A percentile compares a stretch with the other conserved stretches of the same genome.
Evolutionary conservation across 257 asterid genomes (phyloP).

Genomic region (Solanum etuberosum): DNA sequence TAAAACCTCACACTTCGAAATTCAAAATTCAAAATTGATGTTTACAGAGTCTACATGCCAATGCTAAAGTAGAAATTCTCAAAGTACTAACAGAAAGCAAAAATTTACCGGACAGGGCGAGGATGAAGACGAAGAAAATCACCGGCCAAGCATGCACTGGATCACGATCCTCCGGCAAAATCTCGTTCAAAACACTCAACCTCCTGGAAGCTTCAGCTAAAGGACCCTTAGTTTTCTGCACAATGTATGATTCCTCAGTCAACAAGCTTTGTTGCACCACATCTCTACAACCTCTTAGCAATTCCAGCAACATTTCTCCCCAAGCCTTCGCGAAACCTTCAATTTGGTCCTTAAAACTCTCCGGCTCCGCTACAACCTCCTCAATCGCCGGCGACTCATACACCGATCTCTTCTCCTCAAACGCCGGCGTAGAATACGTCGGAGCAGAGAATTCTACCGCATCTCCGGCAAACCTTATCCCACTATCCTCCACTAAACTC

Average conservation of each 20-base stretch:
- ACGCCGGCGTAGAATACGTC: slow-evolving; percentile 19
- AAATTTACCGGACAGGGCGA: slow-evolving; percentile 57
- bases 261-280: slow-evolving; percentile 68
- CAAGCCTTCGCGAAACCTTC: slow-evolving; percentile 79
- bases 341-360: slow-evolving; percentile 74
- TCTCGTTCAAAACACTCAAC: slow-evolving; percentile 54
- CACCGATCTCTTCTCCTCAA: slow-evolving; percentile 13
- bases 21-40: neutral
- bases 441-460: neutral
- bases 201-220: slow-evolving; percentile 41
- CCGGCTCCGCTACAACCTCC: slow-evolving; percentile 19
- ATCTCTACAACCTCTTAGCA: slow-evolving; percentile 67
- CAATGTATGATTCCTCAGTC: slow-evolving; percentile 75
- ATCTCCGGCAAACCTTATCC: slow-evolving; percentile 23
- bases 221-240: slow-evolving; percentile 42
- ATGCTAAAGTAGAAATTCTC: neutral
- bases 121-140: slow-evolving; percentile 47
- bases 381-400: slow-evolving; percentile 5
- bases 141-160: slow-evolving; percentile 73
- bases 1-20: neutral
- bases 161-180: slow-evolving; percentile 89
- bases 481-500: slow-evolving; percentile 61
- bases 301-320: slow-evolving; percentile 67
- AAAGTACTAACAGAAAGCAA: neutral
- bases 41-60: neutral